These are phyloP conservation scores for Lasiodiplodia citricola DNA, from an alignment of 2,329 filamentous ascomycete species.

Conservation along the genomic window DNA sequence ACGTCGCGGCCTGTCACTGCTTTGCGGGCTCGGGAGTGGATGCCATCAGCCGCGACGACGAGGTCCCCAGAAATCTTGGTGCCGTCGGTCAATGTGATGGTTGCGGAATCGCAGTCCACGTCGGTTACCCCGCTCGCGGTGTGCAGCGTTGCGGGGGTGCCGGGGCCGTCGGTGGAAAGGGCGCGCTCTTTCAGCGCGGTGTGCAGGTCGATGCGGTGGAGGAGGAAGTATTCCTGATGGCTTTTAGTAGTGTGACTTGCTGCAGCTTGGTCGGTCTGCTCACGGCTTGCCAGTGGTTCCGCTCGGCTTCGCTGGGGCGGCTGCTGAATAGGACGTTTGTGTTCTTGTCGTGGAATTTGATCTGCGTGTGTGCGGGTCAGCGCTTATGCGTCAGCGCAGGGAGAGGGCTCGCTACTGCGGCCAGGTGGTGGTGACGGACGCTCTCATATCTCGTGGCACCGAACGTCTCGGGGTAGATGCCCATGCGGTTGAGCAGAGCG, in stretches of 20 bases:
- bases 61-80: constrained; percentile 54
- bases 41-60: constrained; percentile 61
- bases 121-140: constrained; percentile 51
- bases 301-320: background rate
- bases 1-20: constrained; percentile 38
- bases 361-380: background rate
- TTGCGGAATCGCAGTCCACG: constrained; percentile 49
- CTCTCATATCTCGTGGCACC: constrained; percentile 38
- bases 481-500: constrained; percentile 57
- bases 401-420: background rate
- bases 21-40: constrained; percentile 43
- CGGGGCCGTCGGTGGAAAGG: constrained; percentile 36
- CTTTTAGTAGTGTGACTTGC: background rate
- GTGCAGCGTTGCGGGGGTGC: constrained; percentile 45
- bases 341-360: constrained; percentile 1
- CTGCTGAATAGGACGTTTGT: background rate
- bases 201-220: constrained; percentile 61
- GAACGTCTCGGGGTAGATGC: constrained; percentile 47
- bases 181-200: constrained; percentile 52
- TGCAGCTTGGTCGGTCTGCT: background rate
- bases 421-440: background rate
- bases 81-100: constrained; percentile 54
- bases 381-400: background rate
- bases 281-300: constrained; percentile 16
- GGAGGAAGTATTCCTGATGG: constrained; percentile 37